Base-by-base conservation (phyloP, 495 filamentous ascomycete genomes). In the Daldinia concentrica region DNA sequence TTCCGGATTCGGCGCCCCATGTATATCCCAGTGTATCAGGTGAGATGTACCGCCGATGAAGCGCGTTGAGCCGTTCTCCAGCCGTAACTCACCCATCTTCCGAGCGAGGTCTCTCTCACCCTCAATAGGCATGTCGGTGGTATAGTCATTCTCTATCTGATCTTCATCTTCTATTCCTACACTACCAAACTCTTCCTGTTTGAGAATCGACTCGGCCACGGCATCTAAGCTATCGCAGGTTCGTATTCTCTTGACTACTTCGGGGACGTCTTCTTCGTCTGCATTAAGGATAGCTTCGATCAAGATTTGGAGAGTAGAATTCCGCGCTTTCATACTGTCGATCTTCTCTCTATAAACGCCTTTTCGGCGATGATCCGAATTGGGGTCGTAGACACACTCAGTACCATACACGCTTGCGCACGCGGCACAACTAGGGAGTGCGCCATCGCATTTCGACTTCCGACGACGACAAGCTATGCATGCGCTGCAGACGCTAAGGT, bases 11-110 rank as follows among this genome's bases (percentile, higher is more conserved):
- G 89, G 87, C 7, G 82, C 79, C 26, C 80, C 81, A n/a, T 96
- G 81, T 66, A 74, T 75, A 48, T 74, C 71, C 76, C 73, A 77
- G 74, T 94, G 95, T 66, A 98, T 92, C 54, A 99, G 85, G 68
- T 98, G 95, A 3, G 94, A 97, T 0, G 95, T 99, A 30, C 95
- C 95, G 19, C 95, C 95, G 69, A 98, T 92, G 74, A 96, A 97
- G 61, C 94, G 92, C 7, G 95, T 90, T 9, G 92, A 92, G 12
- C 96, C 95, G 74, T 97, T 94, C 58, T 98, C 90, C 32, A 98
- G 79, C 30, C 90, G 82, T 39, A 99, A 81, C 79, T 97, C 91
- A 51, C 93, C 94, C 92, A 99, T 94, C 81, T 95, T 97, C 6
- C 92, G 92, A 1, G 93, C 91, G 22, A 99, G 83, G 72, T 96